Percentiles rank a stretch among this genome's conserved stretches.
These are phyloP conservation scores for Aspergillaceae sp. DNA, from an alignment of 2,329 filamentous ascomycete species.

Conservation along the genomic window DNA sequence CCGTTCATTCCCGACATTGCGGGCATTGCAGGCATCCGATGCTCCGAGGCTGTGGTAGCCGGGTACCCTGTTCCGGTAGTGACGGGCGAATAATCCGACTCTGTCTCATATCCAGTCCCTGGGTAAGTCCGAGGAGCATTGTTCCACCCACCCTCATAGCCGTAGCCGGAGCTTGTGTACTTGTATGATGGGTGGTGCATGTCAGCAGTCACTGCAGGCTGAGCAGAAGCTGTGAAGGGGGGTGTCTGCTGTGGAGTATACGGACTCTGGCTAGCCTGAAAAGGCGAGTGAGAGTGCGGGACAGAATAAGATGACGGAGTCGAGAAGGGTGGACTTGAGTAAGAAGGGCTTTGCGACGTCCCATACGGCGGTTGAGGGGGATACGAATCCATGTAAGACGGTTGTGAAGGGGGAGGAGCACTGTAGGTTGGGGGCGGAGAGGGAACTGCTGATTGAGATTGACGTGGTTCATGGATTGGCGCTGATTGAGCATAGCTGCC, in stretches of 20 bases:
- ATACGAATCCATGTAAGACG: constrained; percentile 27
- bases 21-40: constrained; percentile 12
- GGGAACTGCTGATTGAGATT: constrained; percentile 27
- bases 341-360: constrained; percentile 25
- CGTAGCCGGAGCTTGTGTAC: constrained; percentile 28
- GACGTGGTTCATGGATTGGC: constrained; percentile 29
- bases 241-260: constrained; percentile 24
- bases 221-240: constrained; percentile 26
- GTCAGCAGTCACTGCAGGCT: constrained; percentile 32
- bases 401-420: constrained; percentile 19
- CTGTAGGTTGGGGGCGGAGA: constrained; percentile 30
- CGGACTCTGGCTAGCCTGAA: constrained; percentile 24
- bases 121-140: constrained; percentile 33
- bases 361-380: constrained; percentile 22
- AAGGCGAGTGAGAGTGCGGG: constrained; percentile 23
- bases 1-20: constrained; percentile 30
- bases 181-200: constrained; percentile 34
- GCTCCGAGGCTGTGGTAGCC: constrained; percentile 32
- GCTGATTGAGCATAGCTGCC: constrained; percentile 28
- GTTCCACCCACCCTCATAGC: constrained; percentile 29
- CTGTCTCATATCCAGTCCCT: constrained; percentile 34
- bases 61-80: constrained; percentile 35
- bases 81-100: constrained; percentile 34
- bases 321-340: constrained; percentile 27
- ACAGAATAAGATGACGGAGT: constrained; percentile 24